Evolutionary conservation across 73 alveolate genomes (phyloP), one percentile per base, ranked within the genome.

Genomic region (Paramecium octaurelia): DNA sequence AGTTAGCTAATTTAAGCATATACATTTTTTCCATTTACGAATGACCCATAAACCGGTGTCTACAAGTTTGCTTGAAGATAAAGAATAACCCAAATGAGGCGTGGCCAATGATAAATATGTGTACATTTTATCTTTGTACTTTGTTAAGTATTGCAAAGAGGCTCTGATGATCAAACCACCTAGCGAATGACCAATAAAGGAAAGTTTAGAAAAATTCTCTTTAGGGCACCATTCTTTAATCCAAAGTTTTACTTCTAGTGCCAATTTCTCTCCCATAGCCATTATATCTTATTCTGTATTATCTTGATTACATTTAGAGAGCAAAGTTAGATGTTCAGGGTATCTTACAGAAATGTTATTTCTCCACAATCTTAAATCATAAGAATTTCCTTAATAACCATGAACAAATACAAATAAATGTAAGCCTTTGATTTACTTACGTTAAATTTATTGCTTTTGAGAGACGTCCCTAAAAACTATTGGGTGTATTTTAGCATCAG

Each of bases 341-440:
- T 96, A 96, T 54, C 95, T 84, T 60, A 96, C 92, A 6, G 98
- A 95, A 54, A 98, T 94, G 87, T 96, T 98, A 93, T 97, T 98
- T 85, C 96, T 98, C 85, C 98, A 84, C 46, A 98, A 86, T 64
- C 99, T 93, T 98, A 98, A 88, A 94, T 98, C 99, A 71, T 95
- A 93, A 23, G 99, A 95, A 93, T 97, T 98, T 75, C 99, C 99
- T 95, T 98, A 97, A 76, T 97, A 98, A 57, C 99, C 99, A 95
- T 98, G 99, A 10, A 97, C 99, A 92, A 98, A 95, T 44, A 98
- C 98, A 43, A 97, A 93, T 87, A 98, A 92, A 92, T 98, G 99
- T 42, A 96, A 96, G 18, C 98, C 99, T 59, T 86, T 85, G n/a
- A 14, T 44, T 54, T 18, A 9, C 14, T 60, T 58, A 16, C 27